phyloP scores from a whole-genome alignment of 345 rosid genomes.

The Boechera divaricarpa region DNA sequence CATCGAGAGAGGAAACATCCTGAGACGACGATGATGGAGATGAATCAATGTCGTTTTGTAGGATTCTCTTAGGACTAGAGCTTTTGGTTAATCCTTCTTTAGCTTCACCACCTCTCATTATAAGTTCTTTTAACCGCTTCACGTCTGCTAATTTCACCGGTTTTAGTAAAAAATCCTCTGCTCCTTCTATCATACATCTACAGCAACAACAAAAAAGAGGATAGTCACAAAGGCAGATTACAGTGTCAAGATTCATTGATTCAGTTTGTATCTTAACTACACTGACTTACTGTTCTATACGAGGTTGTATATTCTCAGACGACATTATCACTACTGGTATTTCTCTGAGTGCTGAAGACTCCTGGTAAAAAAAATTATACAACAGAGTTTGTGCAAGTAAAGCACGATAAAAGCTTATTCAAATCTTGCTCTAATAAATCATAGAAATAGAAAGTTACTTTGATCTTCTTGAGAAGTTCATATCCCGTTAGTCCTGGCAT shows the following conservation, averaged over 20 bases:
- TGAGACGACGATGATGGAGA: slow-evolving; percentile 15
- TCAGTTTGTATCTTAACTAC: neutral
- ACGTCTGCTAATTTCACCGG: slow-evolving; percentile 82
- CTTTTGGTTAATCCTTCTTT: slow-evolving; percentile 28
- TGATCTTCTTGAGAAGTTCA: slow-evolving; percentile 82
- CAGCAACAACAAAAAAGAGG: neutral
- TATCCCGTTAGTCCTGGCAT: slow-evolving; percentile 89
- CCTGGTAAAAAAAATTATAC: slow-evolving; percentile 43
- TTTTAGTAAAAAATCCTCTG: slow-evolving; percentile 83
- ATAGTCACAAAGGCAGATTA: neutral
- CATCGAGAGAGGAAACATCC: slow-evolving; percentile 19
- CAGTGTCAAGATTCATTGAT: neutral
- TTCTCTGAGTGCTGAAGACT: slow-evolving; percentile 67
- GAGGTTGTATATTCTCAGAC: slow-evolving; percentile 71
- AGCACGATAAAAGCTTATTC: neutral
- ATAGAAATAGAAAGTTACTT: slow-evolving; percentile 46
- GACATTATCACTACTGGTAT: slow-evolving; percentile 86
- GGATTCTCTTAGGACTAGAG: slow-evolving; percentile 46
- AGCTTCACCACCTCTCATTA: slow-evolving; percentile 47
- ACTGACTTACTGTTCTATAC: slow-evolving; percentile 62
- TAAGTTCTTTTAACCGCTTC: slow-evolving; percentile 56
- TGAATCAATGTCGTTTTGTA: slow-evolving; percentile 27
- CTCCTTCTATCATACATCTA: slow-evolving; percentile 90
- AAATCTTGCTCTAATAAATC: neutral
- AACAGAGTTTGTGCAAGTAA: neutral